Evolutionary conservation across 2,329 filamentous ascomycete species (phyloP), one percentile per base, ranked within the genome.

Genomic region (Capronia coronata): DNA sequence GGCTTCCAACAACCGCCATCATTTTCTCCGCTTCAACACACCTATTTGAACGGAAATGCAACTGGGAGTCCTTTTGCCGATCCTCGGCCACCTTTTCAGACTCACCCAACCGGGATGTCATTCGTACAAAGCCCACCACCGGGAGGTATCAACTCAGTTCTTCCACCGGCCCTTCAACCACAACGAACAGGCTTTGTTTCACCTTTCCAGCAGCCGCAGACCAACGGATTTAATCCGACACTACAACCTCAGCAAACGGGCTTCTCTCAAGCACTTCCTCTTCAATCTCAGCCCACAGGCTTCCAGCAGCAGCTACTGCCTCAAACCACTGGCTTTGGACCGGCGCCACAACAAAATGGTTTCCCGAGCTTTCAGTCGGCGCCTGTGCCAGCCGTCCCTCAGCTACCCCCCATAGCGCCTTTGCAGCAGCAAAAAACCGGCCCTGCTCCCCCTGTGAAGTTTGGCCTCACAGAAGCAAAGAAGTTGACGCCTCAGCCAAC

Each of bases 401-500:
- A 78, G 41, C 73, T 82, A 62, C 73, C 71, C 55, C 73, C 77
- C n/a, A 65, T 74, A 39, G 72, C 79, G 41, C 83, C 86, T 51
- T 69, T 91, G 47, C 70, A 83, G 55, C 79, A 87, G 39, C 87
- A 94, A 65, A 83, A 86, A 72, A 94, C 87, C 7, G 87, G 87
- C 0, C 93, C 93, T 5, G 75, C 91, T 16, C 93, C 93, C 39
- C 82, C 88, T 19, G 84, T 98, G 14, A 80, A 88, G 52, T 98
- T 98, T 66, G 93, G 93, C 32, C 83, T 94, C 29, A 76, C 79
- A 49, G 73, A 75, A 22, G 80, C 82, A 42, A 88, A 89, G 69
- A 93, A 86, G 67, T 71, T 97, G 61, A 76, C 79, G 53, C 82
- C 90, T 23, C 93, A 97, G 71, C 78, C 88, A 22, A 98, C 93